A percentile compares a stretch with the other conserved stretches of the same genome.
Evolutionary conservation across 768 basidiomycete genomes (phyloP).

Genomic region (Panaeolus cyanescens): DNA sequence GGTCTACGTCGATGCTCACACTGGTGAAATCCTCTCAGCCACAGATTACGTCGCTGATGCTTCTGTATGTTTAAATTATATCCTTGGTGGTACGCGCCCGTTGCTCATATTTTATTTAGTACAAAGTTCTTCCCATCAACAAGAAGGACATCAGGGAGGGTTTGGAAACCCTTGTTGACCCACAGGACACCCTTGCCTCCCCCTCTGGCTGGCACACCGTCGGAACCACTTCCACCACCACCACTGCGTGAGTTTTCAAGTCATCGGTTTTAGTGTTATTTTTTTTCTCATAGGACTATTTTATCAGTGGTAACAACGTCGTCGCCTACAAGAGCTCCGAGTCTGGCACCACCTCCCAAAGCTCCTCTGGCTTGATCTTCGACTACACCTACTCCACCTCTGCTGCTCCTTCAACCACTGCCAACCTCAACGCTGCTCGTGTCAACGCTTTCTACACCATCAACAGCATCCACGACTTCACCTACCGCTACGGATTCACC

Average conservation of each 20-base stretch:
- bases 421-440: slow-evolving; percentile 50
- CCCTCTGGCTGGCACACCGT: slow-evolving; percentile 42
- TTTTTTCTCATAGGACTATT: neutral
- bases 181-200: slow-evolving; percentile 48
- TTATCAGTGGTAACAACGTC: slow-evolving; percentile 30
- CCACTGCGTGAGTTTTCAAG: slow-evolving; percentile 21
- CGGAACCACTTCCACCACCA: slow-evolving; percentile 23
- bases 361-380: slow-evolving; percentile 34
- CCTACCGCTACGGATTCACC: slow-evolving; percentile 48
- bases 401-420: slow-evolving; percentile 32
- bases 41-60: slow-evolving; percentile 53
- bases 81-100: neutral
- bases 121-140: slow-evolving; percentile 45
- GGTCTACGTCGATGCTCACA: slow-evolving; percentile 59
- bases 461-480: slow-evolving; percentile 52
- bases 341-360: slow-evolving; percentile 33
- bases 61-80: slow-evolving; percentile 28
- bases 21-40: slow-evolving; percentile 49
- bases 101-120: slow-evolving; percentile 22
- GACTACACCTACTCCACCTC: slow-evolving; percentile 31
- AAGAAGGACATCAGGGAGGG: slow-evolving; percentile 50
- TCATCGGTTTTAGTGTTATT: neutral
- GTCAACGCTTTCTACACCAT: slow-evolving; percentile 55
- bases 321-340: slow-evolving; percentile 25
- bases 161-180: slow-evolving; percentile 44